Evolutionary conservation across 768 basidiomycete species (phyloP), one percentile per base, ranked within the genome.

Genomic region (Cantharellus cinnabarinus): DNA sequence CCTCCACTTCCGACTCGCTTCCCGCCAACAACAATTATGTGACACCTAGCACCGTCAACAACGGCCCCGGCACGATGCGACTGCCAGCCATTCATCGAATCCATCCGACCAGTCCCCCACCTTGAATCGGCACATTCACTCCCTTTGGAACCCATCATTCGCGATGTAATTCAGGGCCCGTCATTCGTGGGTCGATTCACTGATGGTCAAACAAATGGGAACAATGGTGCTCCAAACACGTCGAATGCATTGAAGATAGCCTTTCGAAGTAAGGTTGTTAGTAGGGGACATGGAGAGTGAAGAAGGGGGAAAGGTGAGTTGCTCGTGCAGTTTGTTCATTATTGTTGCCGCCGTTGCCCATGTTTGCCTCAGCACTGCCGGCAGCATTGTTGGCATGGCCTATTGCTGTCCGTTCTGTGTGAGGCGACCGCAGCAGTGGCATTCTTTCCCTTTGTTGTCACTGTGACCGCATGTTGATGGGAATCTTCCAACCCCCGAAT

Each of bases 181-280:
- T 68, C 78, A 0, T 74, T 83, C 0, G 89, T 98, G 62, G 94
- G 94, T 2, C 80, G 94, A 48, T 97, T 94, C 77, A 97, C 90
- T 1, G 94, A 97, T 68, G 78, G 82, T 58, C 64, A 65, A 29
- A 79, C 81, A 4, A 29, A 29, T 29, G 83, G 82, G 29, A 70
- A 82, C 58, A 75, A 79, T 15, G 79, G 80, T 14, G 59, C 60
- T 20, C 78, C 81, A 62, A 81, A 83, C 65, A 77, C 85, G 34
- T 71, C 79, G 41, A 80, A 79, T 53, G 79, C 83, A 41, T 83
- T 81, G 70, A 90, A 91, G 67, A 81, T 97, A 54, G 91, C 90
- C 0, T 98, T 98, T 77, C 85, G 87, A 71, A 82, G 79, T 69
- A 97, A 97, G 70, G 94, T 97, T 69, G 93, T 98, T 66, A 88